Evolutionary conservation across 768 basidiomycete genomes (phyloP), one percentile per base, ranked within the genome.

Genomic region (Kwoniella dejecticola): DNA sequence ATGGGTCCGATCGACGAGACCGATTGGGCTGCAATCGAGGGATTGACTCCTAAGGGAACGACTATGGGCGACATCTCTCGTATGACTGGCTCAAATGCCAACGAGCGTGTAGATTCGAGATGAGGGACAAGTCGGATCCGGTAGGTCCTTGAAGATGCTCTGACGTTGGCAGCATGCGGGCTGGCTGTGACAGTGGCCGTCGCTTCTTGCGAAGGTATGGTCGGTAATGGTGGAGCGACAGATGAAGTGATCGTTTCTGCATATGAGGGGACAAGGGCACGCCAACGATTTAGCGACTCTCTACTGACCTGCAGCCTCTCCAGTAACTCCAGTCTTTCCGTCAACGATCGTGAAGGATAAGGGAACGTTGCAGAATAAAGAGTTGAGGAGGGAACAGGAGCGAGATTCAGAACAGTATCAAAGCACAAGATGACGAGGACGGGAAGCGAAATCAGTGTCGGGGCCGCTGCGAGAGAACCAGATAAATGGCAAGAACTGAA

Each of bases 121-220:
- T 97, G 91, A 12, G 95, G 95, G 10, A 97, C 95, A 54, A 99
- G 87, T 17, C 93, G 88, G 73, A 97, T 90, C 64, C 90, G 89
- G 72, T 90, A 88, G 4, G 82, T 65, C 7, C 80, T 77, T 48
- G 60, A 24, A 13, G 57, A 21, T 19, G 27, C 31, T 17, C 21
- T 11, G 19, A 15, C 38, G 41, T 36, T 1, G 12, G 52, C 45
- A n/a, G 59, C 8, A 36, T 36, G 7, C 33, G 7, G 33, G 15
- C 7, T 36, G 15, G 33, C 15, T 15, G 33, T 36, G 7, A 36
- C 33, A 29, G 12, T 8, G 24, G 47, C 33, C 23, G 57, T 33
- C 26, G 52, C 26, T 36, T 48, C 41, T 36, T 21, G 59, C 10
- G 30, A 31, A 13, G 46, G 30, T 48, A 4, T 33, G 3, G 48